These are phyloP conservation scores for Pyrenochaeta sp. DNA, from an alignment of 2,329 filamentous ascomycete genomes.

Conservation along the genomic window DNA sequence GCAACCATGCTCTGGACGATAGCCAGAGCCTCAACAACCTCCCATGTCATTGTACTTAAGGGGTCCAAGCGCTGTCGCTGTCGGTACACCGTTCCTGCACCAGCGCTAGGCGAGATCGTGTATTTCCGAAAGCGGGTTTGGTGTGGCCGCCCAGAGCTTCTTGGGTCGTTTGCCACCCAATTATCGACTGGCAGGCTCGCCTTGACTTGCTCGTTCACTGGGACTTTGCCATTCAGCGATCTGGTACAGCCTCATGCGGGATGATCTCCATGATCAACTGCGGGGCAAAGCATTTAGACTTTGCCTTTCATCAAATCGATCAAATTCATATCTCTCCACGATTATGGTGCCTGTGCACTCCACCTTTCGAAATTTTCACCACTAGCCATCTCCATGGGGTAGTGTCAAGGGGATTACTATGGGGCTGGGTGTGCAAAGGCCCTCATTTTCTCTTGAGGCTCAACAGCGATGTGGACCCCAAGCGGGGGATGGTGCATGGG, in stretches of 20 bases:
- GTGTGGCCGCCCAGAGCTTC: slow-evolving; percentile 1
- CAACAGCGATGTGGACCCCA: slow-evolving; percentile 31
- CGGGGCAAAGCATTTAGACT: slow-evolving; percentile 1
- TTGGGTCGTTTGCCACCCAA: slow-evolving; percentile 8
- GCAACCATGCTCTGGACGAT: slow-evolving; percentile 11
- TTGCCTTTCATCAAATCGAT: background rate
- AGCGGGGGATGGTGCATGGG: slow-evolving; percentile 10
- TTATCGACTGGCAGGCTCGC: slow-evolving; percentile 1
- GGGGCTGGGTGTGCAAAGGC: slow-evolving; percentile 19
- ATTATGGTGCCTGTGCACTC: slow-evolving; percentile 3
- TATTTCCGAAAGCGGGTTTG: slow-evolving; percentile 6
- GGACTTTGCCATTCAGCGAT: background rate
- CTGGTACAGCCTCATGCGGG: background rate
- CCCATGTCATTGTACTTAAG: slow-evolving; percentile 10
- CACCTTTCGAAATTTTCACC: slow-evolving; percentile 5
- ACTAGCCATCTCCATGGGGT: slow-evolving; percentile 35
- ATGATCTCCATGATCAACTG: background rate
- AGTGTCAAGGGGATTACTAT: slow-evolving; percentile 30
- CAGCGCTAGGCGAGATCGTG: slow-evolving; percentile 13
- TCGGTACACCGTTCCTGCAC: slow-evolving; percentile 10
- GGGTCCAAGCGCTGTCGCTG: slow-evolving; percentile 12
- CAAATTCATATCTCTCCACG: background rate
- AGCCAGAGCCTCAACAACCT: slow-evolving; percentile 22
- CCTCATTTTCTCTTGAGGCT: slow-evolving; percentile 35
- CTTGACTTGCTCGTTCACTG: slow-evolving; percentile 6